Base-by-base conservation (phyloP, 306 rosid genomes). In the Lablab purpureus region DNA sequence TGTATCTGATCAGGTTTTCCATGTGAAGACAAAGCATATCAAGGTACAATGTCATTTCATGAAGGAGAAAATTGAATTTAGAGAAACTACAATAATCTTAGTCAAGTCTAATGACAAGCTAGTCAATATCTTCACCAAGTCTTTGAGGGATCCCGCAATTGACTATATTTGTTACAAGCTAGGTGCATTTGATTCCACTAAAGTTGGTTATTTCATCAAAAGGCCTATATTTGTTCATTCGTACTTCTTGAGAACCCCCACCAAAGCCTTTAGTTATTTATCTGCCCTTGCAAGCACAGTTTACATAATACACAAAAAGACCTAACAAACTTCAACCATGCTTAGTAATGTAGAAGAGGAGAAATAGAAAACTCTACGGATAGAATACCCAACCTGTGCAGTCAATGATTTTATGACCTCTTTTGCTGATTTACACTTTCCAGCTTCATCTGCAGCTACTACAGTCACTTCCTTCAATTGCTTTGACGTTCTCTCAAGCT, bases 361-460 rank as follows among this genome's bases (percentile, higher is more conserved):
- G 30, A 13, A 28, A 23, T 4, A 34, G 18, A 73, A 66, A 71
- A 74, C 15, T 22, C 11, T 23, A 76, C 45, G 4, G 19, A 43
- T 22, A 70, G 62, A 85, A 78, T 49, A 74, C 67, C 87, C 77
- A 78, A 95, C 99, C 98, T 95, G 99, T 80, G 88, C 76, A 69
- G 96, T 88, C 68, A 95, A 84, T 73, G 94, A 95, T 87, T 90
- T 91, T 70, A 92, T 93, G 82, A 90, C 94, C 83, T 89, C 98
- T 86, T 95, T 95, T 5, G 94, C 97, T 80, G 99, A 91, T 87
- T 90, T 88, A 88, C 94, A 87, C 83, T 91, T 95, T 83, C 83
- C 94, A 51, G 96, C 93, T 89, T 95, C 98, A 58, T 90, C 96
- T 52, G 91, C 84, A 59, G 98, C 98, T 81, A 95, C 82, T 64